Evolutionary conservation across 106 monocot species (phyloP).

Genomic region (Acanthochlamys bracteata): DNA sequence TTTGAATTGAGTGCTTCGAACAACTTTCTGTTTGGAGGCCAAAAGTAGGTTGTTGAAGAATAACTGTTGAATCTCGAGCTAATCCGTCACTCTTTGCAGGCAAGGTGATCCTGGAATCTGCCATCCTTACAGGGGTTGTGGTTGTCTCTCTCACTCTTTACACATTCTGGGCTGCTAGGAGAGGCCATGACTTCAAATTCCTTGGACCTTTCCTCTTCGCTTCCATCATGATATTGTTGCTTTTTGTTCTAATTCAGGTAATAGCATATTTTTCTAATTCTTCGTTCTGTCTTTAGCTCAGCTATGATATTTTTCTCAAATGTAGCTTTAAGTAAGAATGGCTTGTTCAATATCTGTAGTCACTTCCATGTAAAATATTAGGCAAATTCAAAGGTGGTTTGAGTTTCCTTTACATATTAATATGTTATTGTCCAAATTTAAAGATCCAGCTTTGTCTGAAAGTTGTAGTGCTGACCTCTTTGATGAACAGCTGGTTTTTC

Average conservation of each 20-base stretch:
- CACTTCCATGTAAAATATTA: too few relatives aligned
- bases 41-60: background rate
- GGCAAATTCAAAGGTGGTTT: too few relatives aligned
- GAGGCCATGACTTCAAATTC: conserved; percentile 31
- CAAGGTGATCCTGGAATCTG: conserved; percentile 31
- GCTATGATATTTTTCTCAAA: too few relatives aligned
- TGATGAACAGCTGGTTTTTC: conserved; percentile 28
- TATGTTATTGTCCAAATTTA: too few relatives aligned
- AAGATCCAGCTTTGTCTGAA: too few relatives aligned
- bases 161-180: conserved; percentile 52
- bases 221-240: conserved; percentile 20
- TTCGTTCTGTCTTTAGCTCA: too few relatives aligned
- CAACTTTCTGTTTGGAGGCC: background rate
- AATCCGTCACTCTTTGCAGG: conserved; percentile 16
- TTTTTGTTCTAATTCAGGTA: conserved; percentile 29
- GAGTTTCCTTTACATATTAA: too few relatives aligned
- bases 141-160: conserved; percentile 31
- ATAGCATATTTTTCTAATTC: background rate
- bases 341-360: too few relatives aligned
- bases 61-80: background rate
- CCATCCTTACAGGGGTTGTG: conserved; percentile 26
- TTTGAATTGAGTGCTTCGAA: background rate
- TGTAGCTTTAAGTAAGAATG: too few relatives aligned
- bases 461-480: too few relatives aligned
- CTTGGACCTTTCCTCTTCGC: conserved; percentile 37